Base-by-base conservation (phyloP, 305 asterid genomes). In the Lippia alba region DNA sequence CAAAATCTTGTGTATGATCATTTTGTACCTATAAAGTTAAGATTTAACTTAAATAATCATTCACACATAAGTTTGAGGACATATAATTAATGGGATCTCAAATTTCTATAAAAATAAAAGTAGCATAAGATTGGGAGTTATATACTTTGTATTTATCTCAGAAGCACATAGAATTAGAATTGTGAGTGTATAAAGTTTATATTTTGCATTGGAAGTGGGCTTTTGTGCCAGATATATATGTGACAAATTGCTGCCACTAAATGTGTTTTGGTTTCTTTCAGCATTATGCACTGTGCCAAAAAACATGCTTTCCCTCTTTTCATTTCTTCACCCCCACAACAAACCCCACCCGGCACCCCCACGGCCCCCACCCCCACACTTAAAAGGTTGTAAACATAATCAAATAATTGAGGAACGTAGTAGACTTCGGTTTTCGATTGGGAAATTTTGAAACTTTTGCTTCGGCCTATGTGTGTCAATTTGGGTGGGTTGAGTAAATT, bases 261-360 rank as follows among this genome's bases (percentile, higher is more conserved):
- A 32, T 65, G 56, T 67, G 78, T 71, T 74, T 71, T 71, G 80
- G 70, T 66, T 71, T 74, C 69, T 67, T 57, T 68, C 36, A 61
- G 39, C 74, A 61, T 70, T 55, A 39, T 8, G 65, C 80, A 64
- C 70, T 76, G 49, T 6, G 10, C 73, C 79, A 39, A 53, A 66
- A 62, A 67, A 69, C 78, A 63, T 77, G 85, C 72, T 58, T 56
- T 56, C 71, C 30, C 59, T 49, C 67, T 76, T 24, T 62, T 55
- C 48, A 49, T 55, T 48, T 60, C 17, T 61, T 40, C 36, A 24
- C 30, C 30, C 30, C 30, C 30, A 24, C 30, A 24, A 24, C 34
- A 57, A 61, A 32, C 48, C 56, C 51, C 41, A 50, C 71, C n/a
- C n/a, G n/a, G n/a, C n/a, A n/a, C n/a, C 30, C 30, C 30, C 30